Conservation (phyloP, 225 moss, liverwort and hornwort genomes). For the Climacium dendroides region DNA sequence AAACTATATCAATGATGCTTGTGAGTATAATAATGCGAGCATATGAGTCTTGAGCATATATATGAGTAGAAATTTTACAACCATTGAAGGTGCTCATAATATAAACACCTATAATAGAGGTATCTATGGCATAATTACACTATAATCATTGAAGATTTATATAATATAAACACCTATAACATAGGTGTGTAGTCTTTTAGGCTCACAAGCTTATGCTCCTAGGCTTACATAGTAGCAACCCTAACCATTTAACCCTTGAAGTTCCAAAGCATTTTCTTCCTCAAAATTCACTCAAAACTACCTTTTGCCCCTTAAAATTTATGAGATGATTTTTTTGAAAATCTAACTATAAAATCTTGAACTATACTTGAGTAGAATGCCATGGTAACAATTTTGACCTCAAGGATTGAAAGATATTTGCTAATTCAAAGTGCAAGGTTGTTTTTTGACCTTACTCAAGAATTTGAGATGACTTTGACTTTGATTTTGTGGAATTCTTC, state of each 20-base stretch:
- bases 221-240: no score
- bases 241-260: no score
- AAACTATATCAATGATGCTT: not conserved
- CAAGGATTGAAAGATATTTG: not conserved
- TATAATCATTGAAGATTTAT: no score
- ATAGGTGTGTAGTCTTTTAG: no score
- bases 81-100: no score
- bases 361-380: not conserved
- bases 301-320: fast-evolving
- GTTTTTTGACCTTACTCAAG: not conserved
- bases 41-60: no score
- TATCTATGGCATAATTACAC: no score
- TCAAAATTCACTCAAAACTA: not conserved
- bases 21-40: no score
- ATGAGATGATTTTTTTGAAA: not conserved
- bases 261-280: fast-evolving
- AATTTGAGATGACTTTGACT: not conserved
- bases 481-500: fast-evolving
- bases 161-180: no score
- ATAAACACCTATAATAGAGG: no score
- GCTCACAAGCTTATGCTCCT: no score
- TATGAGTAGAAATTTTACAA: no score
- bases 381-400: fast-evolving
- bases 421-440: not conserved
- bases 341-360: not conserved